Evolutionary conservation across 1,284 basidiomycete genomes (phyloP).

Genomic region (Malassezia brasiliensis): DNA sequence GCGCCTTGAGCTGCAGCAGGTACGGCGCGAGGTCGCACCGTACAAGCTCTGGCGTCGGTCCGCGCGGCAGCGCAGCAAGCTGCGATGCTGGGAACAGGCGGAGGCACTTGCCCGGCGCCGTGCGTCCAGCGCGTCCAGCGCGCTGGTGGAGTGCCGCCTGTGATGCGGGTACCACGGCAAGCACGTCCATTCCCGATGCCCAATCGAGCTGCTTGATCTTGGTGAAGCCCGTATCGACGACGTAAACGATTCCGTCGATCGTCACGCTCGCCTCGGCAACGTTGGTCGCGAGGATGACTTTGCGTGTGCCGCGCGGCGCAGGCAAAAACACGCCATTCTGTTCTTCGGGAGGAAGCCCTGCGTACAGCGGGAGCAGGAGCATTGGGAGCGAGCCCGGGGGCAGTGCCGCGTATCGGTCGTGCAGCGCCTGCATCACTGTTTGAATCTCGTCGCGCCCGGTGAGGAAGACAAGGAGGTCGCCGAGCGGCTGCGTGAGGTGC

Average conservation of each 20-base stretch:
- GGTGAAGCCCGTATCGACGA: constrained; percentile 89
- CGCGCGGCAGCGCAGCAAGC: constrained; percentile 57
- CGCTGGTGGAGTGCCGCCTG: constrained; percentile 49
- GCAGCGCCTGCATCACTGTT: constrained; percentile 66
- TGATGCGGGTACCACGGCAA: constrained; percentile 46
- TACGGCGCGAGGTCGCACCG: constrained; percentile 77
- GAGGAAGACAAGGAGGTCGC: constrained; percentile 52
- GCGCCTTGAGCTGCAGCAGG: constrained; percentile 80
- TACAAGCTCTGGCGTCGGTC: constrained; percentile 77
- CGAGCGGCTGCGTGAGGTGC: constrained; percentile 44
- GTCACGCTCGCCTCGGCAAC: constrained; percentile 96
- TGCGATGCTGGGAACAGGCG: constrained; percentile 70
- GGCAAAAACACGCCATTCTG: constrained; percentile 75
- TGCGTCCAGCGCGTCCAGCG: constrained; percentile 49
- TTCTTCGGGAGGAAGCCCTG: constrained; percentile 73
- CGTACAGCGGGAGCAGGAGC: constrained; percentile 68
- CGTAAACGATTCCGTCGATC: constrained; percentile 85
- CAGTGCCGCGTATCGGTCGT: constrained; percentile 54
- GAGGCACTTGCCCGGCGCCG: constrained; percentile 75
- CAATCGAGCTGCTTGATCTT: constrained; percentile 58
- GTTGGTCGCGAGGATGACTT: constrained; percentile 87
- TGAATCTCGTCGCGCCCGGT: constrained; percentile 55
- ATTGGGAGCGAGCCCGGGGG: constrained; percentile 21
- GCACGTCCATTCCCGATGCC: constrained; percentile 43
- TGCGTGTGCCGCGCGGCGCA: constrained; percentile 64